Evolutionary conservation across 768 basidiomycete species (phyloP).

Genomic region (Myochromella boudieri): DNA sequence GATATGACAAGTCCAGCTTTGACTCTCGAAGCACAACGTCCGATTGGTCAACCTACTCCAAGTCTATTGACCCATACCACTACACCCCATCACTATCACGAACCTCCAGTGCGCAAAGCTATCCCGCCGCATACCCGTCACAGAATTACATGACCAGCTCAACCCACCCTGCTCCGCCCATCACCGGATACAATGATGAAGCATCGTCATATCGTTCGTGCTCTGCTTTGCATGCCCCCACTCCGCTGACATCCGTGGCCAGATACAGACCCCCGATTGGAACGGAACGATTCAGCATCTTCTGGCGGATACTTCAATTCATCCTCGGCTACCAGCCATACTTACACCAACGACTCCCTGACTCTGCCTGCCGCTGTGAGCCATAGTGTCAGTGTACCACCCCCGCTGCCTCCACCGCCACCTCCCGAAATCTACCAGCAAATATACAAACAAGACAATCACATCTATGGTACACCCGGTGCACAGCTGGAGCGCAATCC

Average conservation of each 20-base stretch:
- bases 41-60: constrained; percentile 17
- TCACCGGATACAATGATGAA: constrained; percentile 2
- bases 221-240: not conserved
- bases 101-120: constrained; percentile 11
- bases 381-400: not conserved
- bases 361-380: constrained; percentile 7
- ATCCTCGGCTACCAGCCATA: constrained; percentile 1
- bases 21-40: constrained; percentile 13
- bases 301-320: constrained; percentile 13
- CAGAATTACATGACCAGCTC: constrained; percentile 6
- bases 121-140: constrained; percentile 5
- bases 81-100: constrained; percentile 8
- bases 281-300: constrained; percentile 14
- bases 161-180: constrained; percentile 4
- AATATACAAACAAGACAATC: constrained; percentile 4
- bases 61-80: constrained; percentile 16
- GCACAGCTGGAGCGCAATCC: constrained; percentile 29
- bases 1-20: constrained; percentile 3
- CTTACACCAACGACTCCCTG: constrained; percentile 6
- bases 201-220: constrained; percentile 13
- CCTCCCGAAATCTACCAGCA: constrained; percentile 6
- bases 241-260: not conserved
- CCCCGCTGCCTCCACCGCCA: constrained; percentile 4
- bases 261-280: constrained; percentile 13
- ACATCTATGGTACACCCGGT: not conserved